Evolutionary conservation across 2,329 filamentous ascomycete genomes (phyloP).

Genomic region (Cladosporium sp.): DNA sequence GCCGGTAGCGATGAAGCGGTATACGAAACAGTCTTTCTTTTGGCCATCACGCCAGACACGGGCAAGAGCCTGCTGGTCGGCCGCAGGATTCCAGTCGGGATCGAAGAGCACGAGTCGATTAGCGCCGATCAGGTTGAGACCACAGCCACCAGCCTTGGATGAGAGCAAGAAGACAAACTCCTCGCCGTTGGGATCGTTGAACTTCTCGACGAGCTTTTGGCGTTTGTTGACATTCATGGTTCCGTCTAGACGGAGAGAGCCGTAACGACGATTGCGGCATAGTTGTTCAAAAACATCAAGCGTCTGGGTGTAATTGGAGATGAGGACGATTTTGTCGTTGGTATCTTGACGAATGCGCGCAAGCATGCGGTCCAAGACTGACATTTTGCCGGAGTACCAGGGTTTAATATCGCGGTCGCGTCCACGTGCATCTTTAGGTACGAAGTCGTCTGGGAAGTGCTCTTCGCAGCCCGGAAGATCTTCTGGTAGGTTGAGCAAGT

Average conservation of each 20-base stretch:
- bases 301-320: slow-evolving; percentile 97
- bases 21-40: slow-evolving; percentile 99
- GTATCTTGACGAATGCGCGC: slow-evolving; percentile 92
- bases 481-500: slow-evolving; percentile 74
- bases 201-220: slow-evolving; percentile 94
- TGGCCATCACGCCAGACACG: slow-evolving; percentile 98
- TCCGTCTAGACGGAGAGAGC: slow-evolving; percentile 82
- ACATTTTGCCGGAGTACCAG: slow-evolving; percentile 98
- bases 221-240: slow-evolving; percentile 98
- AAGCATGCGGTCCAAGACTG: slow-evolving; percentile 90
- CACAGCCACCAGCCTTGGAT: slow-evolving; percentile 93
- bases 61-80: slow-evolving; percentile 93
- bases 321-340: slow-evolving; percentile 98
- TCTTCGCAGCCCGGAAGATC: slow-evolving; percentile 85
- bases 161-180: slow-evolving; percentile 96
- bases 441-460: slow-evolving; percentile 78
- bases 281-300: slow-evolving; percentile 90
- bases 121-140: slow-evolving; percentile 89
- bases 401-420: slow-evolving; percentile 88
- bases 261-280: slow-evolving; percentile 79
- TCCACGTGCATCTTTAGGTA: slow-evolving; percentile 80
- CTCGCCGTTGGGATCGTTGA: slow-evolving; percentile 84
- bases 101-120: slow-evolving; percentile 95
- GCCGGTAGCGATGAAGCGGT: slow-evolving; percentile 97
- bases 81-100: slow-evolving; percentile 91